Evolutionary conservation across 2,329 filamentous ascomycete genomes (phyloP), one percentile per base, ranked within the genome.

Genomic region (Neophaeococcomyces mojaviensis): DNA sequence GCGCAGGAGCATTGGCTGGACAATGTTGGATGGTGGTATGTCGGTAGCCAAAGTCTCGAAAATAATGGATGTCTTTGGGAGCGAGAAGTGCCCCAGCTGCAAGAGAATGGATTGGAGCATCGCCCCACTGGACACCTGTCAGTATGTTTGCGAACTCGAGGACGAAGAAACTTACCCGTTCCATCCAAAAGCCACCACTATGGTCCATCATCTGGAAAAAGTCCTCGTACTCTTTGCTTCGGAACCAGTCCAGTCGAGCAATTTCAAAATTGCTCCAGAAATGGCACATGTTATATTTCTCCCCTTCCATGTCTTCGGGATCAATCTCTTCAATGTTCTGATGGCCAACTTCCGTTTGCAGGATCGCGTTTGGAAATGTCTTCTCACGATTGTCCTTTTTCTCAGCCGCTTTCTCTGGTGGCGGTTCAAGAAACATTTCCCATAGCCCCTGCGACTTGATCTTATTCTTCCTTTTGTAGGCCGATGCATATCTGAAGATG

Each of bases 211-310:
- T 94, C 60, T 96, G 76, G 66, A 98, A 98, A 67, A 98, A 98
- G 55, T 96, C 92, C 58, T 94, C 85, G 64, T 98, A 98, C 62
- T 88, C 86, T 69, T 95, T 90, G 72, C 89, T 96, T 58, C 92
- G 81, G 78, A 97, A 97, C 81, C 88, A 98, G 69, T 87, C 84
- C 50, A 98, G 77, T 49, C 82, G 81, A 12, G 92, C 92, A 69
- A 98, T 98, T 68, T 98, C 92, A 57, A 98, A 98, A 66, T 98
- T 98, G 66, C 88, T 95, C 92, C 92, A 98, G 73, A 96, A 98
- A 72, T 98, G 92, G 65, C 92, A 98, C 92, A 98, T 98, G 71
- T 98, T 98, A 75, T 98, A 98, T 59, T 82, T 86, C 66, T 98
- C 92, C 53, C 88, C 88, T 63, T 97, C 90, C 92, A 98, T 98